Percentiles rank a stretch among this genome's conserved stretches.
phyloP scores from a whole-genome alignment of 441 rosid genomes.

The Omphalea diandra region DNA sequence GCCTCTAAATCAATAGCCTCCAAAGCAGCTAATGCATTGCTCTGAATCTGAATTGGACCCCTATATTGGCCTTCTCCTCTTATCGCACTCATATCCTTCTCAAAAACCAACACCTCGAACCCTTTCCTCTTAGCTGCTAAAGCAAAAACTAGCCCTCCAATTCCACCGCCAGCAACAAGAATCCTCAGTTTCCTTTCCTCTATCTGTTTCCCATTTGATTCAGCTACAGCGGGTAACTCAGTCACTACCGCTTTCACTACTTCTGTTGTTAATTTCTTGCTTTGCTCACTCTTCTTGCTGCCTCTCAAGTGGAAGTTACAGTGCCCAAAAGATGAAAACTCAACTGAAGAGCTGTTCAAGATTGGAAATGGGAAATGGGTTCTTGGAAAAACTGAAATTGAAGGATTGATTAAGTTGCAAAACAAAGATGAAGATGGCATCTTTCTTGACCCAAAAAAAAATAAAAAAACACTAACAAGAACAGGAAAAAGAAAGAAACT shows the following conservation, averaged over 20 bases:
- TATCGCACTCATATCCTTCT: slow-evolving; percentile 80
- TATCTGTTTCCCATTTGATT: slow-evolving; percentile 17
- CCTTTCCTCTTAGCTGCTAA: slow-evolving; percentile 85
- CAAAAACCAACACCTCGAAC: slow-evolving; percentile 82
- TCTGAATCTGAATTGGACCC: slow-evolving; percentile 91
- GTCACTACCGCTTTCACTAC: slow-evolving; percentile 46
- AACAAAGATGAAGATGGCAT: slow-evolving; percentile 67
- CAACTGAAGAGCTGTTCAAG: slow-evolving; percentile 34
- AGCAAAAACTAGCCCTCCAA: slow-evolving; percentile 84
- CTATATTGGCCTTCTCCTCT: slow-evolving; percentile 97
- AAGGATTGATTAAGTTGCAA: slow-evolving; percentile 47
- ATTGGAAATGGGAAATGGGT: slow-evolving; percentile 48
- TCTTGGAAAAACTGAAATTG: slow-evolving; percentile 45
- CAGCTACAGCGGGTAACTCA: slow-evolving; percentile 25
- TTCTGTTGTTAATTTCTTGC: slow-evolving; percentile 26
- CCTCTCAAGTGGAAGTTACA: slow-evolving; percentile 26
- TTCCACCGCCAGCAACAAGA: slow-evolving; percentile 90
- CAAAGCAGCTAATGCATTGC: slow-evolving; percentile 91
- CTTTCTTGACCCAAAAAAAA: background rate
- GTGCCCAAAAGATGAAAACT: slow-evolving; percentile 38
- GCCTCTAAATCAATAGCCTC: slow-evolving; percentile 84
- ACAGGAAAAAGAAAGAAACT: no score
- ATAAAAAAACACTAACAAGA: no score
- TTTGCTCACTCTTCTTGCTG: slow-evolving; percentile 22
- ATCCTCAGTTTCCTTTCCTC: slow-evolving; percentile 46